Base-by-base conservation (phyloP, 805 yeast genomes). In the Candida bentonensis region DNA sequence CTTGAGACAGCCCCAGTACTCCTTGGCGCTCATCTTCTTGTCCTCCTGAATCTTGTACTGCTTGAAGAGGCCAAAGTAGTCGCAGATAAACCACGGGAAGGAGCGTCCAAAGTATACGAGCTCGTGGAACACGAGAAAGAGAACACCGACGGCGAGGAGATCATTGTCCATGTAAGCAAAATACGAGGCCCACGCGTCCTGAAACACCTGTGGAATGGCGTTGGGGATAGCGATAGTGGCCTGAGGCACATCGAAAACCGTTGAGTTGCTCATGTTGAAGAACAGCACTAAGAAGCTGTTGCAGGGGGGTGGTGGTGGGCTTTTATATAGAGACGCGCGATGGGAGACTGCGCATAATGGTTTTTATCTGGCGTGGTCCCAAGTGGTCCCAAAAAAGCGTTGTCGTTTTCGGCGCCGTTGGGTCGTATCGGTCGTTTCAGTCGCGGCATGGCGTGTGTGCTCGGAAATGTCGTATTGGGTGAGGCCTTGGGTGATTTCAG, bases 1-100 rank as follows among this genome's bases (percentile, higher is more conserved):
- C 63, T 84, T 82, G 54, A 85, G 69, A 65, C 98, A 89, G 63
- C 84, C 87, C 88, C 94, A 78, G 63, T 89, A 96, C 66, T 89
- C 96, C 60, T 73, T 72, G 48, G 74, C 72, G 41, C 83, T 69
- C 34, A 96, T 95, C 44, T 80, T 64, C 61, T 85, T 85, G 34
- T 82, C 74, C 41, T 85, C 87, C 69, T 89, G 98, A 54, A 92
- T 81, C 67, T 89, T 89, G 71, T 76, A 89, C 63, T 73, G 77
- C 56, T 78, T 74, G 73, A 89, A 92, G 60, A 73, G 84, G 33
- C 95, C 94, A 47, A 87, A 76, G 55, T 74, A 70, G 62, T 88
- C 97, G 52, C 89, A 74, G 51, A 89, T 73, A 61, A 76, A 74
- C 96, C 96, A 89, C 20, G 97, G 97, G 51, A 89, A 57, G 58